A percentile compares a stretch with the other conserved stretches of the same genome.
phyloP scores from a whole-genome alignment of 768 basidiomycete genomes.

The Mycena capillaripes region DNA sequence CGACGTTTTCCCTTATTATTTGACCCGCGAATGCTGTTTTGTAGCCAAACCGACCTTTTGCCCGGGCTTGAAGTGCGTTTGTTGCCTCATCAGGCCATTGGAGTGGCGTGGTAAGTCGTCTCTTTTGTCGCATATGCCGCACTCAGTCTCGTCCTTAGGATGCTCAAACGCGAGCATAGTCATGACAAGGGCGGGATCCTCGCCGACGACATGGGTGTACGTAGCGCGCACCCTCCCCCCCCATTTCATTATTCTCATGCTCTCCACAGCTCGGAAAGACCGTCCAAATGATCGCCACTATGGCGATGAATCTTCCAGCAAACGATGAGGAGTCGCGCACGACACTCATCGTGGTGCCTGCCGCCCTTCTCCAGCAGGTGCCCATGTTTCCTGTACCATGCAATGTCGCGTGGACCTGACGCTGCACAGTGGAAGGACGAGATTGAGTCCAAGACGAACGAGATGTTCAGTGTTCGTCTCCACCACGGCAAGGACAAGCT shows the following conservation, averaged over 20 bases:
- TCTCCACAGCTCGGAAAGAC: constrained; percentile 63
- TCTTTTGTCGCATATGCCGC: neutral
- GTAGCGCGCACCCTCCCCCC: constrained; percentile 38
- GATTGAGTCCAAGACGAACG: constrained; percentile 76
- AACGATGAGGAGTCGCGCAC: constrained; percentile 61
- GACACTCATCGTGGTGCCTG: constrained; percentile 83
- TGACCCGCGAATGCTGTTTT: neutral
- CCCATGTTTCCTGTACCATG: constrained; percentile 9
- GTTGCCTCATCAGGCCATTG: constrained; percentile 82
- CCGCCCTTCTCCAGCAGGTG: constrained; percentile 81
- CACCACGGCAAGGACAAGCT: constrained; percentile 82
- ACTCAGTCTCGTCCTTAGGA: constrained; percentile 54
- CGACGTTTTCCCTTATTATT: too few relatives aligned
- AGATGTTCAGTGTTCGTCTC: constrained; percentile 71
- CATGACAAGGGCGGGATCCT: constrained; percentile 73
- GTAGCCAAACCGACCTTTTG: constrained; percentile 66
- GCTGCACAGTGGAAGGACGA: constrained; percentile 77
- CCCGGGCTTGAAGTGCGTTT: constrained; percentile 80
- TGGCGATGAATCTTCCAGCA: constrained; percentile 74
- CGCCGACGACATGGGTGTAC: constrained; percentile 82
- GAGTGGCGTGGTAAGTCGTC: constrained; percentile 73
- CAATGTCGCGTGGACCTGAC: neutral
- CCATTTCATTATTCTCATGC: constrained; percentile 15
- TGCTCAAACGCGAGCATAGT: constrained; percentile 74
- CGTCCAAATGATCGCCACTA: constrained; percentile 85